These are phyloP conservation scores for Xylariaceae sp. DNA, from an alignment of 2,329 filamentous ascomycete genomes.

Conservation along the genomic window DNA sequence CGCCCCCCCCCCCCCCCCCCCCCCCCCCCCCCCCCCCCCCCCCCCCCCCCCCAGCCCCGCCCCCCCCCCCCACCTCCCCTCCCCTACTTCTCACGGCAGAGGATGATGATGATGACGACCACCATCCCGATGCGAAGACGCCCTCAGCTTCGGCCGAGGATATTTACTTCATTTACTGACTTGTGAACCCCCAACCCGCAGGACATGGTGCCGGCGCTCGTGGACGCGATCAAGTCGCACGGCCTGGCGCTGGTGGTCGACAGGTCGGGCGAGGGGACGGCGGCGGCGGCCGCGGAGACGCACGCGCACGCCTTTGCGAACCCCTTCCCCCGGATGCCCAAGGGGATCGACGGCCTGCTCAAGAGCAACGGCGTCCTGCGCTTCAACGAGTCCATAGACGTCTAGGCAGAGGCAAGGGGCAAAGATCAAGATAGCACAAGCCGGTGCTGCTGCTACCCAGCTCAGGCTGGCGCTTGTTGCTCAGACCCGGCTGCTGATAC, in stretches of 20 bases:
- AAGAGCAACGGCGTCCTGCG: conserved; percentile 79
- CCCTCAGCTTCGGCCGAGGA: background rate
- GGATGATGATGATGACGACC: too few relatives aligned
- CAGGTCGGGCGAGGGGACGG: conserved; percentile 64
- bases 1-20: background rate
- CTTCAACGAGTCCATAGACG: conserved; percentile 88
- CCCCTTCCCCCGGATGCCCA: conserved; percentile 56
- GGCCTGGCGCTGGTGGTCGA: conserved; percentile 89
- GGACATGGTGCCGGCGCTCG: conserved; percentile 88
- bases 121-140: too few relatives aligned
- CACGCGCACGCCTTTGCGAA: conserved; percentile 34
- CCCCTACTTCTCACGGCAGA: too few relatives aligned
- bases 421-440: too few relatives aligned
- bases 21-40: too few relatives aligned
- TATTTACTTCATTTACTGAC: background rate
- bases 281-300: too few relatives aligned
- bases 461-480: too few relatives aligned
- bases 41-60: too few relatives aligned
- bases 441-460: too few relatives aligned
- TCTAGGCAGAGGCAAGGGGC: too few relatives aligned
- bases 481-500: too few relatives aligned
- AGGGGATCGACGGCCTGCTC: conserved; percentile 81
- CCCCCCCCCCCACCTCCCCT: too few relatives aligned
- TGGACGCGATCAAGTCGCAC: conserved; percentile 89
- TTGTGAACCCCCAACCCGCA: conserved; percentile 27